Evolutionary conservation across 2,329 filamentous ascomycete genomes (phyloP).

Genomic region (Chlorencoelia australis): DNA sequence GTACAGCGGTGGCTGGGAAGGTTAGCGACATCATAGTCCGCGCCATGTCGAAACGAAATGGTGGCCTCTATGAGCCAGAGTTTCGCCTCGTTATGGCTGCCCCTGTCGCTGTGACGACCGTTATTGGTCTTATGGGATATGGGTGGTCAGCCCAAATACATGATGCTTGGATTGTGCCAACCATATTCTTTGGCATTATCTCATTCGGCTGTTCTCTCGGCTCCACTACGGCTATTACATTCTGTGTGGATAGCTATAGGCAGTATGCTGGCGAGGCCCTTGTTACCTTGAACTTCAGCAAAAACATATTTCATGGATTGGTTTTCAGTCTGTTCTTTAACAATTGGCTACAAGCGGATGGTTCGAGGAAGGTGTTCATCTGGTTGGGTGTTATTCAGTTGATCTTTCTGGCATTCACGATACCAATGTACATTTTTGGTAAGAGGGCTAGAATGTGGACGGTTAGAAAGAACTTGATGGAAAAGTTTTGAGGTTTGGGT

Average conservation of each 20-base stretch:
- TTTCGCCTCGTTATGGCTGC: conserved; percentile 82
- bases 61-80: conserved; percentile 91
- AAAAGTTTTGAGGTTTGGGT: conserved; percentile 57
- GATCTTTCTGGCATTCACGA: conserved; percentile 58
- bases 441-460: conserved; percentile 94
- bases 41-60: conserved; percentile 73
- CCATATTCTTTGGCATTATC: conserved; percentile 83
- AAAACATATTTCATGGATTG: conserved; percentile 87
- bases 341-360: conserved; percentile 67
- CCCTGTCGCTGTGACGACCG: conserved; percentile 68
- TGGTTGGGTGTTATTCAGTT: conserved; percentile 82
- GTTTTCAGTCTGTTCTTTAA: conserved; percentile 85
- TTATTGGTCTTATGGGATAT: conserved; percentile 85
- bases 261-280: conserved; percentile 90
- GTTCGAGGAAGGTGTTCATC: conserved; percentile 68
- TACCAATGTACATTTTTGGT: conserved; percentile 91
- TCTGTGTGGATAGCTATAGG: conserved; percentile 85
- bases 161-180: conserved; percentile 84
- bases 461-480: conserved; percentile 74
- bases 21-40: conserved; percentile 78
- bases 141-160: conserved; percentile 77
- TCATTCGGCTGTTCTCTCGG: conserved; percentile 88
- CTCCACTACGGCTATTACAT: conserved; percentile 86
- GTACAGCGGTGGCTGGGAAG: conserved; percentile 84
- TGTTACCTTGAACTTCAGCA: conserved; percentile 88